phyloP scores from a whole-genome alignment of 1,139 yeast genomes.

The Nadsonia commutata region DNA sequence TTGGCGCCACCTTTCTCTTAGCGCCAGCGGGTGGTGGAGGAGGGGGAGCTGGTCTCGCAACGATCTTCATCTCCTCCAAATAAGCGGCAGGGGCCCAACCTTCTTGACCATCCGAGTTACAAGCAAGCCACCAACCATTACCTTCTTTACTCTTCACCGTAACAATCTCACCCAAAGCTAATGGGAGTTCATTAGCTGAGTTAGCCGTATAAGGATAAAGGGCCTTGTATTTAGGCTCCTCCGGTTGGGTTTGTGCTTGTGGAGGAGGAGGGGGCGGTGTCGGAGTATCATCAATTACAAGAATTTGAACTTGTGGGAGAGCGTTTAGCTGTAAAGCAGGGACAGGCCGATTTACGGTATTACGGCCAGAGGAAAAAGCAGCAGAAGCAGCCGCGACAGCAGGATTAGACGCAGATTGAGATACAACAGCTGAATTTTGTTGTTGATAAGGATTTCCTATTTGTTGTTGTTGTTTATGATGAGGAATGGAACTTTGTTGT shows the following conservation, averaged over 20 bases:
- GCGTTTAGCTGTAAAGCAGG: constrained; percentile 8
- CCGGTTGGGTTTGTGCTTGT: constrained; percentile 41
- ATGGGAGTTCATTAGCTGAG: constrained; percentile 67
- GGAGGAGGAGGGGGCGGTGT: constrained; percentile 56
- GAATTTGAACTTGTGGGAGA: constrained; percentile 12
- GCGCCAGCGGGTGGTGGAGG: constrained; percentile 21
- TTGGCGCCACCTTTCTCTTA: constrained; percentile 13
- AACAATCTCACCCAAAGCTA: constrained; percentile 60
- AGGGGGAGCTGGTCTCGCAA: constrained; percentile 14
- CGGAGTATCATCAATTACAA: constrained; percentile 11
- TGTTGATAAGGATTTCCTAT: constrained; percentile 7
- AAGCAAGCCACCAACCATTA: constrained; percentile 83
- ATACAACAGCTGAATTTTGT: constrained; percentile 11
- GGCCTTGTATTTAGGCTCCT: constrained; percentile 70
- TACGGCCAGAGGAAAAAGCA: constrained; percentile 10
- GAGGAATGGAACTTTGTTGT: constrained; percentile 5
- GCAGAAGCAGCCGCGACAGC: constrained; percentile 18
- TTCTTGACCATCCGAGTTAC: constrained; percentile 60
- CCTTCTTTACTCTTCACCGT: constrained; percentile 53
- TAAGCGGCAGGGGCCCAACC: constrained; percentile 98
- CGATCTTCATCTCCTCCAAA: constrained; percentile 40
- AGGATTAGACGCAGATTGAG: constrained; percentile 18
- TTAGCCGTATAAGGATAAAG: constrained; percentile 83
- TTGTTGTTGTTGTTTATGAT: constrained; percentile 8
- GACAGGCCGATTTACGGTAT: no score